Conservation (phyloP, 2,329 filamentous ascomycete genomes). For the Stachybotrys chartarum region DNA sequence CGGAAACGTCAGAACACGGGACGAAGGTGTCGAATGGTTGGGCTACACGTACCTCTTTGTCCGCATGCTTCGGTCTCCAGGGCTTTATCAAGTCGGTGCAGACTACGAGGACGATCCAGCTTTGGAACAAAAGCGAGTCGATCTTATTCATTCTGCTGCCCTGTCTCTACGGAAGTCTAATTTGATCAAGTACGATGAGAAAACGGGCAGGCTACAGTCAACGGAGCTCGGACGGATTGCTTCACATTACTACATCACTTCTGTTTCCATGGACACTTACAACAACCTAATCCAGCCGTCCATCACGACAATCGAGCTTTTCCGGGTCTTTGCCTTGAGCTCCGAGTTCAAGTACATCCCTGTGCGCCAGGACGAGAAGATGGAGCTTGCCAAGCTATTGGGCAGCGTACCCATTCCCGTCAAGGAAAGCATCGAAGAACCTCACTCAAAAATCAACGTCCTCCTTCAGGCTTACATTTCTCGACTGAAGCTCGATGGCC, state of each 20-base stretch:
- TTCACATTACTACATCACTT: conserved; percentile 97
- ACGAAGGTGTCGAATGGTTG: conserved; percentile 98
- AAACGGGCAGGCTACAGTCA: conserved; percentile 77
- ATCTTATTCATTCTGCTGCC: conserved; percentile 91
- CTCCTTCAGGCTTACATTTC: conserved; percentile 95
- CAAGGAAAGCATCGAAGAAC: conserved; percentile 95
- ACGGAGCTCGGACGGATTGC: conserved; percentile 94
- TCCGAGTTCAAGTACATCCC: conserved; percentile 99
- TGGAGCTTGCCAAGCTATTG: conserved; percentile 88
- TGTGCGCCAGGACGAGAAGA: conserved; percentile 93
- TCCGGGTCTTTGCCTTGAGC: conserved; percentile 91
- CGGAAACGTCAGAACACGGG: conserved; percentile 82
- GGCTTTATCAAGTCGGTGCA: conserved; percentile 88
- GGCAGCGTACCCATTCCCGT: conserved; percentile 89
- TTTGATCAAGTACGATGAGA: conserved; percentile 92
- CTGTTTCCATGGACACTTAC: conserved; percentile 95
- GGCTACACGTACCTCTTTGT: conserved; percentile 98
- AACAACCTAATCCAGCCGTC: conserved; percentile 91
- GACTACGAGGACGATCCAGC: conserved; percentile 92
- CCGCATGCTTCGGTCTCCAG: conserved; percentile 92
- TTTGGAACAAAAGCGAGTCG: conserved; percentile 94
- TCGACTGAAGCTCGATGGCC: conserved; percentile 82
- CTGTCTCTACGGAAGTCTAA: conserved; percentile 79
- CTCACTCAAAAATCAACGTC: conserved; percentile 97
- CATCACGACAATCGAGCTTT: conserved; percentile 89